These are phyloP conservation scores for Cyclotella atomus DNA, from an alignment of 108 stramenopile genomes.

Conservation along the genomic window DNA sequence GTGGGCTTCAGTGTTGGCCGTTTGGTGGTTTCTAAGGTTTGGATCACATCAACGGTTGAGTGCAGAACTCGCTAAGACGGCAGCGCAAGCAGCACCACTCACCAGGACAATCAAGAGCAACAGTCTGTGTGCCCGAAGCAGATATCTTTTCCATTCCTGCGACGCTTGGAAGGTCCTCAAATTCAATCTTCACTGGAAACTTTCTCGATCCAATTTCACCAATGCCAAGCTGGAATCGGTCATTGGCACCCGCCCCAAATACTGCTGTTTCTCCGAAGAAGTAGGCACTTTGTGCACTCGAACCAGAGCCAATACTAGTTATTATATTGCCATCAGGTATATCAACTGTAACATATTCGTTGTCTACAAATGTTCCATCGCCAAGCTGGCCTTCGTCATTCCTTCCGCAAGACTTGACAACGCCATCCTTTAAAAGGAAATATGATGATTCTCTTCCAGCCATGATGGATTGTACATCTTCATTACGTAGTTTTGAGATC, in stretches of 20 bases:
- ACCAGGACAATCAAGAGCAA: constrained; percentile 10
- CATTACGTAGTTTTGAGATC: not conserved
- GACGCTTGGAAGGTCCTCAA: not conserved
- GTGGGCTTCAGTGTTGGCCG: not conserved
- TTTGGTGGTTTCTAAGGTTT: not conserved
- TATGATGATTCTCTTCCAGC: constrained; percentile 45
- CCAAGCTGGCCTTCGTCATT: constrained; percentile 47
- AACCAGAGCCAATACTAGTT: constrained; percentile 26
- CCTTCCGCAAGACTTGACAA: constrained; percentile 29
- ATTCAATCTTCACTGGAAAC: constrained; percentile 4
- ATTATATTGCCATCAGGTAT: constrained; percentile 9
- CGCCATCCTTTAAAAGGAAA: constrained; percentile 31
- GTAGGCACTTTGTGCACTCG: constrained; percentile 38
- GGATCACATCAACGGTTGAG: not conserved
- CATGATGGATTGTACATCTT: not conserved
- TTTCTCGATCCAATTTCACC: constrained; percentile 8
- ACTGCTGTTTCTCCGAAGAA: constrained; percentile 11
- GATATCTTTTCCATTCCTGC: constrained; percentile 1
- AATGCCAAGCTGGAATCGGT: constrained; percentile 18
- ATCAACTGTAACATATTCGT: constrained; percentile 15
- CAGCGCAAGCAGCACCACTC: not conserved
- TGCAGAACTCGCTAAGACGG: not conserved
- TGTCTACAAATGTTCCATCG: constrained; percentile 40
- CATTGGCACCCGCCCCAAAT: constrained; percentile 26
- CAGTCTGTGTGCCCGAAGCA: constrained; percentile 11